These are phyloP conservation scores for Ramalina peruviana DNA, from an alignment of 495 filamentous ascomycete genomes.

Conservation along the genomic window DNA sequence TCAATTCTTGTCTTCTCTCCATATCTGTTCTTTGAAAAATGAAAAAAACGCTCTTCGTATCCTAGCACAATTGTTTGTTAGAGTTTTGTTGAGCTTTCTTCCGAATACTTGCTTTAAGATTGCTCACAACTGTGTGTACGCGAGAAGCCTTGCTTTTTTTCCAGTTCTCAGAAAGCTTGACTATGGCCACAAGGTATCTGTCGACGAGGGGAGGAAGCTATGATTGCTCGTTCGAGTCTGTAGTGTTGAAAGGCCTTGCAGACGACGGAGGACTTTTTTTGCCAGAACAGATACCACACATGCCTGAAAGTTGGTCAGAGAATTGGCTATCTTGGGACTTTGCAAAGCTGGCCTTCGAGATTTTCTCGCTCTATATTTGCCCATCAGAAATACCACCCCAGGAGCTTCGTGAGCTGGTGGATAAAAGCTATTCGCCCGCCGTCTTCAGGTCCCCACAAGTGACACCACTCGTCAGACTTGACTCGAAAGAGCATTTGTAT, in stretches of 20 bases:
- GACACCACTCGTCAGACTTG: conserved; percentile 57
- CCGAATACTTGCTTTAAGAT: no score
- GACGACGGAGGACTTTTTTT: conserved; percentile 82
- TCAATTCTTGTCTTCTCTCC: no score
- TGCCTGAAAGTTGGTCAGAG: conserved; percentile 45
- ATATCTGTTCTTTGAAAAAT: no score
- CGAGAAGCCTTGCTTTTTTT: no score
- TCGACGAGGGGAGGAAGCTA: conserved; percentile 1
- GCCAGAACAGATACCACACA: conserved; percentile 62
- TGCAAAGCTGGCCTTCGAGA: conserved; percentile 60
- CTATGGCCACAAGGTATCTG: conserved; percentile 1
- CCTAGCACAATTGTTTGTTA: no score
- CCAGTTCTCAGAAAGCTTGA: no score
- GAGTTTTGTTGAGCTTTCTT: no score
- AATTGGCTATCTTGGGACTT: conserved; percentile 67
- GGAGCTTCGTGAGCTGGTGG: conserved; percentile 69
- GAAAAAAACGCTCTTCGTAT: no score
- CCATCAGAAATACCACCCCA: conserved; percentile 61
- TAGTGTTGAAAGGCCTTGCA: conserved; percentile 65
- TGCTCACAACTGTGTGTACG: no score
- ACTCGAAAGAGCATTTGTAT: conserved; percentile 53
- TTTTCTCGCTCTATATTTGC: conserved; percentile 75
- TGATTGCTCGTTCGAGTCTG: background rate
- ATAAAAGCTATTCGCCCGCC: conserved; percentile 48
- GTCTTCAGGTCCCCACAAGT: conserved; percentile 67